Evolutionary conservation across 371 early-diverging fungal species (phyloP).

Genomic region (Chytridium lagenaria): DNA sequence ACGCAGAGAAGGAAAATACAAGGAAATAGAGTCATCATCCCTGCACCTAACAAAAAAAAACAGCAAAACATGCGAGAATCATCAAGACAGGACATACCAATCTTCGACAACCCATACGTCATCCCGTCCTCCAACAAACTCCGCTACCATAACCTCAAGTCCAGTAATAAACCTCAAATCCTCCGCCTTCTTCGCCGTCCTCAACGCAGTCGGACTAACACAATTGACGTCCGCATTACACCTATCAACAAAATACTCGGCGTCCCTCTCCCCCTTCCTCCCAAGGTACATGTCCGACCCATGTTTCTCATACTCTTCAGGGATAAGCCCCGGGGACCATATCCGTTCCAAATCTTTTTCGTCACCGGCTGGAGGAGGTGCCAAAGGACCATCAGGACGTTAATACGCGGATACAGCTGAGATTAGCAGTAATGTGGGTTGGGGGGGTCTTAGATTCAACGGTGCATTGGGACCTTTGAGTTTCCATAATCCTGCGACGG

Average conservation of each 20-base stretch:
- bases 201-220: neutral
- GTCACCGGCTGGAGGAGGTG: neutral
- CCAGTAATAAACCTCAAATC: neutral
- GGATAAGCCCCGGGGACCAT: constrained; percentile 1
- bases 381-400: neutral
- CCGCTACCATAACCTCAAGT: neutral
- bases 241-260: constrained; percentile 22
- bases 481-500: neutral
- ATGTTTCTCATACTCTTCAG: constrained; percentile 1
- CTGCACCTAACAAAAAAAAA: too few relatives aligned
- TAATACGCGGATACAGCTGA: neutral
- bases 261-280: neutral
- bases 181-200: neutral
- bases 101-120: too few relatives aligned
- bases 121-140: neutral
- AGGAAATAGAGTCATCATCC: too few relatives aligned
- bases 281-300: constrained; percentile 13
- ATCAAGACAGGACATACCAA: too few relatives aligned
- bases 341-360: constrained; percentile 4
- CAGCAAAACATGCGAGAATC: too few relatives aligned
- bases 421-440: neutral
- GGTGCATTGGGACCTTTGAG: neutral
- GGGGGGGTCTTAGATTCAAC: constrained; percentile 3
- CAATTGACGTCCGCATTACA: constrained; percentile 24
- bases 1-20: too few relatives aligned